Conservation (phyloP, 305 asterid genomes). For the Petunia hybrid region DNA sequence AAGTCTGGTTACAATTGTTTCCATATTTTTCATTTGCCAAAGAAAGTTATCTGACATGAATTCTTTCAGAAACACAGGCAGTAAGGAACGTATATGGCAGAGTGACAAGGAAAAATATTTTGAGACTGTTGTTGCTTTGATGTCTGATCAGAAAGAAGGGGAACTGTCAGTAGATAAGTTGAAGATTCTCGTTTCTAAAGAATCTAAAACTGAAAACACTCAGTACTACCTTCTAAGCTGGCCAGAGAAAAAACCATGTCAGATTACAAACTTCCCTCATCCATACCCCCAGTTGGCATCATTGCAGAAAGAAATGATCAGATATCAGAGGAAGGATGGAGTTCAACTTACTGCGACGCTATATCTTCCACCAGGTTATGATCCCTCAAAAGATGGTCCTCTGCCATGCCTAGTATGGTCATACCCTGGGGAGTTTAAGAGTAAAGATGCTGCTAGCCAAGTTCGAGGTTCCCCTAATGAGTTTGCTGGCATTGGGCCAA, state of each 20-base stretch:
- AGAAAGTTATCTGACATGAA: slow-evolving; percentile 49
- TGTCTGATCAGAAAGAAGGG: slow-evolving; percentile 84
- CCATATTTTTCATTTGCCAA: slow-evolving; percentile 34
- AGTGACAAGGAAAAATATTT: slow-evolving; percentile 89
- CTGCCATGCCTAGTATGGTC: slow-evolving; percentile 99
- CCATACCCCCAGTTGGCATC: slow-evolving; percentile 96
- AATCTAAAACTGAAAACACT: slow-evolving; percentile 95
- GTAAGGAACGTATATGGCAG: slow-evolving; percentile 96
- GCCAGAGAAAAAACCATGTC: slow-evolving; percentile 86
- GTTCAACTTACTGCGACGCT: slow-evolving; percentile 97
- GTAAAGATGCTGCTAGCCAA: slow-evolving; percentile 98
- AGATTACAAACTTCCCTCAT: slow-evolving; percentile 93
- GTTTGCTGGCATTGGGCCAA: slow-evolving; percentile 95
- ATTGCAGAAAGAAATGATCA: slow-evolving; percentile 92
- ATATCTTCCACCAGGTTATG: slow-evolving; percentile 94
- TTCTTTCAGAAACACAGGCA: slow-evolving; percentile 85
- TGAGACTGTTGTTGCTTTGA: slow-evolving; percentile 83
- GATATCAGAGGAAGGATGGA: slow-evolving; percentile 92
- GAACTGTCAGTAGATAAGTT: slow-evolving; percentile 62
- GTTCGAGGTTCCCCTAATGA: slow-evolving; percentile 99
- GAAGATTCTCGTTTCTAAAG: slow-evolving; percentile 83
- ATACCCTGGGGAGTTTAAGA: slow-evolving; percentile 98
- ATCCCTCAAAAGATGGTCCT: slow-evolving; percentile 88
- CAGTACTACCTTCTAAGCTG: slow-evolving; percentile 79
- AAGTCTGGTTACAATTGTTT: slow-evolving; percentile 52